phyloP scores from a whole-genome alignment of 768 basidiomycete genomes.

The Myochromella boudieri region DNA sequence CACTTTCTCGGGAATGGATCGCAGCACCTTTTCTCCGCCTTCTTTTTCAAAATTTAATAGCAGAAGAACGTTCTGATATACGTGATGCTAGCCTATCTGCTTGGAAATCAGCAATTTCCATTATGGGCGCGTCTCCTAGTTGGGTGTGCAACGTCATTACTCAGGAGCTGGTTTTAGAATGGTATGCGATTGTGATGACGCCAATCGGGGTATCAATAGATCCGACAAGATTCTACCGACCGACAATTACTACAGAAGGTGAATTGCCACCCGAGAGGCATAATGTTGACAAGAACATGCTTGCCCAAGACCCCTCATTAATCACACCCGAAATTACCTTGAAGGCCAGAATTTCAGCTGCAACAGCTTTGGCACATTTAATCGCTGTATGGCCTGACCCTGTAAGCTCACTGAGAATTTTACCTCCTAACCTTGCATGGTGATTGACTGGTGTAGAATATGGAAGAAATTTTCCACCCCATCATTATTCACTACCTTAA shows the following conservation, averaged over 20 bases:
- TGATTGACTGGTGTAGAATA: conserved; percentile 22
- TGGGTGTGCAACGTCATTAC: conserved; percentile 54
- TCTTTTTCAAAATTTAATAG: conserved; percentile 90
- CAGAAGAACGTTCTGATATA: conserved; percentile 87
- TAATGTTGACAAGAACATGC: conserved; percentile 96
- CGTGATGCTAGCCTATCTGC: conserved; percentile 68
- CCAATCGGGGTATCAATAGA: conserved; percentile 84
- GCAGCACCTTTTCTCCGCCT: conserved; percentile 73
- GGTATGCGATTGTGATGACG: conserved; percentile 88
- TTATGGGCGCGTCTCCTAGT: conserved; percentile 44
- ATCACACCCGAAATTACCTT: conserved; percentile 74
- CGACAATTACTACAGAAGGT: conserved; percentile 48
- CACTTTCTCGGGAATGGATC: conserved; percentile 82
- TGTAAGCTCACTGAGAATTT: conserved; percentile 36
- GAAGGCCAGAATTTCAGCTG: conserved; percentile 76
- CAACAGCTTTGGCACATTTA: conserved; percentile 73
- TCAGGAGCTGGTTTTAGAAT: conserved; percentile 67
- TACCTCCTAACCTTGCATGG: not conserved
- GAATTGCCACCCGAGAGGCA: conserved; percentile 63
- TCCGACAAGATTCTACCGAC: conserved; percentile 63
- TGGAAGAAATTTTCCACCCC: conserved; percentile 71
- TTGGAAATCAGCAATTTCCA: conserved; percentile 71
- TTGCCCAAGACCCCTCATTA: conserved; percentile 85
- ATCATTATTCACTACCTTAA: conserved; percentile 79
- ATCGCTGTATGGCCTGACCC: conserved; percentile 66